Percentiles rank a stretch among this genome's conserved stretches.
phyloP scores from a whole-genome alignment of 306 rosid genomes.

The Inga leiocalycina region DNA sequence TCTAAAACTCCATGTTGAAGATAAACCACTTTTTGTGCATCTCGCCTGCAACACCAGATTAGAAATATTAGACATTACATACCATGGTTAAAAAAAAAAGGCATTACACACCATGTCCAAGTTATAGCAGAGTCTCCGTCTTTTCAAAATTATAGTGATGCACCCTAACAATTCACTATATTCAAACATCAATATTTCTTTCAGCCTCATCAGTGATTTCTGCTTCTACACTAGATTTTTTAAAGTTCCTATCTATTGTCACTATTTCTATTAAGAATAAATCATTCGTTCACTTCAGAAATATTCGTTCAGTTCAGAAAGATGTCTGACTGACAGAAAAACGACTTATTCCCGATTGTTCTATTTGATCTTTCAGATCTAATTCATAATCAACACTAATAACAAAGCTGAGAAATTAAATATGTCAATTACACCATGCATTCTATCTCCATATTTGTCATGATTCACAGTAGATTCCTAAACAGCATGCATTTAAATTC shows the following conservation, averaged over 20 bases:
- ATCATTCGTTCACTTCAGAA: slow-evolving; percentile 2
- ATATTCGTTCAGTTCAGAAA: not conserved
- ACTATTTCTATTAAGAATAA: slow-evolving; percentile 21
- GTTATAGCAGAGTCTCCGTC: not conserved
- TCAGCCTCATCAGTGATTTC: not conserved
- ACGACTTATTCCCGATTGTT: not conserved
- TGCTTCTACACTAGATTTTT: not conserved
- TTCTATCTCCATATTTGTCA: not conserved
- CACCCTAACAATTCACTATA: not conserved
- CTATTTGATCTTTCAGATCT: not conserved
- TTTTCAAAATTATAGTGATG: not conserved
- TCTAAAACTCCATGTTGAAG: slow-evolving; percentile 94
- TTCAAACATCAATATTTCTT: slow-evolving; percentile 9
- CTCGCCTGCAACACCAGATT: slow-evolving; percentile 72
- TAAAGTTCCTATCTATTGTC: not conserved
- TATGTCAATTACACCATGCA: slow-evolving; percentile 9
- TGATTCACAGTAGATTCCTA: not conserved
- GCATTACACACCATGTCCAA: slow-evolving; percentile 16
- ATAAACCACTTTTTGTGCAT: slow-evolving; percentile 84
- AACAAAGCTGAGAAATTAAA: slow-evolving; percentile 9
- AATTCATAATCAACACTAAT: slow-evolving; percentile 9
- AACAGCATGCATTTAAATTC: slow-evolving; percentile 12
- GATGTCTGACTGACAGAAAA: slow-evolving; percentile 4
- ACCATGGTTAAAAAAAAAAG: not conserved
- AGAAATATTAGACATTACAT: slow-evolving; percentile 31